Evolutionary conservation across 345 rosid genomes (phyloP).

Genomic region (Acer saccharum): DNA sequence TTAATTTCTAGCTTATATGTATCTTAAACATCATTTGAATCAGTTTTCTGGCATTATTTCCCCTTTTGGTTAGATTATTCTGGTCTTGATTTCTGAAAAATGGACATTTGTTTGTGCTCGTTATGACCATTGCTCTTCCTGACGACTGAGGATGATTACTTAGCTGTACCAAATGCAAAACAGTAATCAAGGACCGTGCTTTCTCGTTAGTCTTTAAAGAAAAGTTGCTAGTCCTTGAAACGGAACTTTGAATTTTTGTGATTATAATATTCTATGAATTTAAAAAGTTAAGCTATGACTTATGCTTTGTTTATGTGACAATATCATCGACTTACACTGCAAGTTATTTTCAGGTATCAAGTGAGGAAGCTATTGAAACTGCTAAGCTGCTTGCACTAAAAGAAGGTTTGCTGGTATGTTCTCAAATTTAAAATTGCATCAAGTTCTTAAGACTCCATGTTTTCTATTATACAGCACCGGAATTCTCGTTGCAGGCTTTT

Average conservation of each 20-base stretch:
- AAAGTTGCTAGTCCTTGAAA: neutral
- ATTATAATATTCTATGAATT: neutral
- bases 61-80: no score
- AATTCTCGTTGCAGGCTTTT: neutral
- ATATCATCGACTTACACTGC: neutral
- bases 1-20: no score
- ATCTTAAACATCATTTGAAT: no score
- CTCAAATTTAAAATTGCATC: neutral
- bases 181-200: neutral
- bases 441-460: neutral
- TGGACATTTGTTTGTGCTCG: no score
- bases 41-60: no score
- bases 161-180: neutral
- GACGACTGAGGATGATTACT: no score
- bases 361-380: constrained; percentile 54
- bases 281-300: neutral
- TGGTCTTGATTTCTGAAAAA: no score
- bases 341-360: constrained; percentile 39
- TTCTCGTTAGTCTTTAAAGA: neutral
- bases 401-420: constrained; percentile 53
- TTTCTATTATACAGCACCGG: neutral
- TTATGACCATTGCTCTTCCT: no score
- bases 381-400: constrained; percentile 49
- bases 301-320: neutral
- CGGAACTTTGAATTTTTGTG: neutral